Conservation (phyloP, 495 filamentous ascomycete species). For the Tirmania nivea region DNA sequence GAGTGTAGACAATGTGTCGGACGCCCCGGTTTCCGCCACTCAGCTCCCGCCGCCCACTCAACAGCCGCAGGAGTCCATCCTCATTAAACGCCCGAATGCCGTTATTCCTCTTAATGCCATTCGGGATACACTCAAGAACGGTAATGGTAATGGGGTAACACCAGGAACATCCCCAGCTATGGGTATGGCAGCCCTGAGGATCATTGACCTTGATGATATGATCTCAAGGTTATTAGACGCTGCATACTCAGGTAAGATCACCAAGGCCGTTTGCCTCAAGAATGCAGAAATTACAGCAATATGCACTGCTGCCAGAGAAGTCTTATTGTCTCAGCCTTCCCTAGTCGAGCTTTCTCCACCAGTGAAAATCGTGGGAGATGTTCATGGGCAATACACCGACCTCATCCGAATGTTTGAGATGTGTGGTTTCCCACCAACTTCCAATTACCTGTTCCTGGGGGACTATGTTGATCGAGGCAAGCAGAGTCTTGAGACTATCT, state of each 20-base stretch:
- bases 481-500: constrained; percentile 89
- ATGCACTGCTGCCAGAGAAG: constrained; percentile 64
- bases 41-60: constrained; percentile 27
- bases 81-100: constrained; percentile 52
- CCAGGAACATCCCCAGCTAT: constrained; percentile 22
- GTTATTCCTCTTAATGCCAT: constrained; percentile 28
- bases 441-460: constrained; percentile 90
- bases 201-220: constrained; percentile 89
- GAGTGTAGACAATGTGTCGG: constrained; percentile 91
- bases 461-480: constrained; percentile 98
- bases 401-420: constrained; percentile 96
- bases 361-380: constrained; percentile 96
- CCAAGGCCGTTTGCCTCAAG: constrained; percentile 89
- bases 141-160: constrained; percentile 7
- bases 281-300: constrained; percentile 93
- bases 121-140: constrained; percentile 15
- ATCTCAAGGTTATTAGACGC: constrained; percentile 87
- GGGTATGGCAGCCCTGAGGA: constrained; percentile 58
- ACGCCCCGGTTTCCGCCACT: constrained; percentile 54
- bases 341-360: constrained; percentile 83
- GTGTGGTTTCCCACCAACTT: constrained; percentile 86
- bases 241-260: constrained; percentile 86
- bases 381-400: constrained; percentile 96
- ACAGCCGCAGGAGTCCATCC: constrained; percentile 52
- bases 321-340: constrained; percentile 79